Conservation (phyloP, 768 basidiomycete genomes). For the Coprinopsis strossmayeri region DNA sequence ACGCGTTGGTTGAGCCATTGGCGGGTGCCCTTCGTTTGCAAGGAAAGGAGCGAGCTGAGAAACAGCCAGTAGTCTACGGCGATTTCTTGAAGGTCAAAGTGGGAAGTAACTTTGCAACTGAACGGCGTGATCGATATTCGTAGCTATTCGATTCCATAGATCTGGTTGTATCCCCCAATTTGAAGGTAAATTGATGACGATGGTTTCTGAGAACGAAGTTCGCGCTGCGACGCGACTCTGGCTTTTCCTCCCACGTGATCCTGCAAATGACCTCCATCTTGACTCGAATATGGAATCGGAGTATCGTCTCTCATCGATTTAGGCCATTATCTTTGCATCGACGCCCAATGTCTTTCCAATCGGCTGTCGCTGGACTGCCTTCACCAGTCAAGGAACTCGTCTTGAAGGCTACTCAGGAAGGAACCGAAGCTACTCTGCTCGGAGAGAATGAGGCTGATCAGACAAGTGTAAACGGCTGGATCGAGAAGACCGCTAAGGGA, state of each 20-base stretch:
- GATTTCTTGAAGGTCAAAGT: slow-evolving; percentile 74
- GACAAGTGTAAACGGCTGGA: slow-evolving; percentile 7
- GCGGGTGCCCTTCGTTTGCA: slow-evolving; percentile 45
- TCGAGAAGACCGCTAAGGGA: slow-evolving; percentile 7
- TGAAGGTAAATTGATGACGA: neutral
- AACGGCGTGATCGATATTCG: slow-evolving; percentile 28
- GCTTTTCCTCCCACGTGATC: slow-evolving; percentile 4
- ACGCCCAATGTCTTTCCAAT: slow-evolving; percentile 48
- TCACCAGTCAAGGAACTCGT: slow-evolving; percentile 54
- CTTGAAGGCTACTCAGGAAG: slow-evolving; percentile 36
- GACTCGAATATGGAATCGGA: slow-evolving; percentile 4
- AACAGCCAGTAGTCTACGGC: slow-evolving; percentile 61
- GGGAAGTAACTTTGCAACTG: slow-evolving; percentile 58
- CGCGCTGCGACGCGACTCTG: no score
- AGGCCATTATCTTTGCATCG: slow-evolving; percentile 6
- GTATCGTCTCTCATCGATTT: slow-evolving; percentile 7
- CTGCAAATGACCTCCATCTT: neutral
- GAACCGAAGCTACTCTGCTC: slow-evolving; percentile 12
- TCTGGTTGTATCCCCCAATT: no score
- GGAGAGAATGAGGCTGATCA: slow-evolving; percentile 12
- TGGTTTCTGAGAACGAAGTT: no score
- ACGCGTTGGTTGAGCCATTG: slow-evolving; percentile 62
- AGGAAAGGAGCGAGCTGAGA: slow-evolving; percentile 13
- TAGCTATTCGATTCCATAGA: no score
- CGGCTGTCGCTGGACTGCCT: slow-evolving; percentile 39